Base-by-base conservation (phyloP, 371 early-diverging fungal species). In the Mucor saturninus region DNA sequence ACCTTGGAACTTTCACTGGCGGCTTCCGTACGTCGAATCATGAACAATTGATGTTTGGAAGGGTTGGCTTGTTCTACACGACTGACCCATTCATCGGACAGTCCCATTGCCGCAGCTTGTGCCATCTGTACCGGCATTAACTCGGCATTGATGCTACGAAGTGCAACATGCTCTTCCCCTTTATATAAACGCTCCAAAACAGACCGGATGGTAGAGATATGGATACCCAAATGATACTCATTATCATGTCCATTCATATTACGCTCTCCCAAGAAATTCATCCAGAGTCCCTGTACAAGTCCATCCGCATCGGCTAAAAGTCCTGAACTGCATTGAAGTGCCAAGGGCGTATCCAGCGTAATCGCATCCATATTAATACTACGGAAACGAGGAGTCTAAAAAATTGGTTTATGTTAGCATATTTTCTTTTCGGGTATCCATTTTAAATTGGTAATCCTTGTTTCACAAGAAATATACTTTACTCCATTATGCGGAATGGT, bases 331-430 rank as follows among this genome's bases (percentile, higher is more conserved):
- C 93, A 95, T 60, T 91, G 89, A 65, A 90, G 83, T 10, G 90
- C 89, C 45, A 95, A 69, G 10, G 95, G 93, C 45, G 95, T 91
- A 67, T 97, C 93, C 10, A 96, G 69, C 7, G 92, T 93, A 57
- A 96, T 88, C 7, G 93, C 93, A 64, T 96, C 93, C 79, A 89
- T 66, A 63, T 92, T 92, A 65, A 89, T 86, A 39, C 82, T 75
- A 21, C 93, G 80, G 83, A 93, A 95, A 4, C 96, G 80, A 37
- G 97, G 96, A 7, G 90, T 93, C 82, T 81, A 50, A 50, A 66
- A 13, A 35, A 35, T 35, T 1, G 4, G 6, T 46, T 21, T 21
- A 21, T 21, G 21, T 21, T 21, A 37, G 57, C 4, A 28, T 26
- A 40, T 30, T 53, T 8, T 26, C 39, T 14, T 21, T 53, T 8